A percentile compares a stretch with the other conserved stretches of the same genome.
Evolutionary conservation across 2,329 filamentous ascomycete genomes (phyloP).

Genomic region (Calycina marina): DNA sequence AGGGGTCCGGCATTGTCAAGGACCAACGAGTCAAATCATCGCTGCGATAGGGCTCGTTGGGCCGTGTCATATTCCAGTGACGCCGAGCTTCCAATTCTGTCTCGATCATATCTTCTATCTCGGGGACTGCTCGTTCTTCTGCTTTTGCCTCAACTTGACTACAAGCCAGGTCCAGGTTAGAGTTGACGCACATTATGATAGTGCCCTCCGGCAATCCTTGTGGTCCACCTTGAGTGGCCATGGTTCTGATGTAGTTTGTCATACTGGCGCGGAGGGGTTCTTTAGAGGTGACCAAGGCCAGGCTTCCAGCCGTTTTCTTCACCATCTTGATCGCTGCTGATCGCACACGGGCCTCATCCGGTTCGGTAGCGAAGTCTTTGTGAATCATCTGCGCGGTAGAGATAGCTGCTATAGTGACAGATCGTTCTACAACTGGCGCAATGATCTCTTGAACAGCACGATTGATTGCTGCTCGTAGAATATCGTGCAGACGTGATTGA

Average conservation of each 20-base stretch:
- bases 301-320: slow-evolving; percentile 81
- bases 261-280: slow-evolving; percentile 94
- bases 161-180: slow-evolving; percentile 88
- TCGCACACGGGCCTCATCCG: slow-evolving; percentile 74
- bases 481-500: slow-evolving; percentile 51
- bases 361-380: slow-evolving; percentile 92
- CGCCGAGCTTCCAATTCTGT: slow-evolving; percentile 64
- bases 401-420: slow-evolving; percentile 94
- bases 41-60: slow-evolving; percentile 75
- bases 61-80: slow-evolving; percentile 57
- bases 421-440: slow-evolving; percentile 90
- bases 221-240: slow-evolving; percentile 48
- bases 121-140: slow-evolving; percentile 79
- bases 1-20: slow-evolving; percentile 85
- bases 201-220: slow-evolving; percentile 82
- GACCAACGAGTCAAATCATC: slow-evolving; percentile 77
- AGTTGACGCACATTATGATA: slow-evolving; percentile 97
- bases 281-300: slow-evolving; percentile 95
- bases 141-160: slow-evolving; percentile 91
- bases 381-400: slow-evolving; percentile 89
- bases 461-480: slow-evolving; percentile 75
- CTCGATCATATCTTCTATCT: slow-evolving; percentile 91
- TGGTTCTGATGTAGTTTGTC: slow-evolving; percentile 78
- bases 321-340: slow-evolving; percentile 87
- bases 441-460: slow-evolving; percentile 93